Evolutionary conservation across 1,284 basidiomycete genomes (phyloP), one percentile per base, ranked within the genome.

Genomic region (Gomphus bonarii): DNA sequence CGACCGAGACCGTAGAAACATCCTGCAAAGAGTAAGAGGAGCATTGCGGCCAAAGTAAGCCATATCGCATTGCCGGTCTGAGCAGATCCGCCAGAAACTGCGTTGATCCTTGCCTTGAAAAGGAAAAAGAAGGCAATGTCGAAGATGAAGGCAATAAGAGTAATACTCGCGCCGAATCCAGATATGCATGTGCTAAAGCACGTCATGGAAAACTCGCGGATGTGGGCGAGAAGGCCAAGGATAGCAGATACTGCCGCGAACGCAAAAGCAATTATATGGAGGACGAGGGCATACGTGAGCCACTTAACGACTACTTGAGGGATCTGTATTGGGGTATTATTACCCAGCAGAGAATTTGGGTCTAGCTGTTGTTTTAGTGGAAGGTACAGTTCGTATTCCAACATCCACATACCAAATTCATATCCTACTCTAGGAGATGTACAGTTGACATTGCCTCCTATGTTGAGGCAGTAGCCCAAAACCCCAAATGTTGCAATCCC

Each of bases 121-220:
- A 91, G 71, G 75, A 89, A 93, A 73, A 94, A 95, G 59, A 95
- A 73, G 62, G 79, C 85, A 56, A 94, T 69, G 69, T 95, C 91
- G 68, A 94, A 91, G 30, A 94, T 80, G 70, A 94, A 90, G 6
- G 91, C 90, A 50, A 88, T 65, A 58, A 95, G 74, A 53, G 89
- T 75, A 58, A 92, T 72, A 3, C 75, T 70, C 0, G 88, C 89
- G 4, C 84, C 87, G 60, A 91, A 80, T 9, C 87, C 86, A 6
- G 91, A 89, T 58, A 91, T 70, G 65, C 81, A 90, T 42, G 86
- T 85, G 62, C 90, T 91, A 72, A 84, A 88, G 68, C 89, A 95
- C 44, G 81, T 74, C 80, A 91, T 86, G 61, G 85, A 80, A 76
- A 93, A 83, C 66, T 91, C 87, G 9, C 88, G 83, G 60, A 94